Evolutionary conservation across 202 grass and related monocot species (phyloP).

Genomic region (Setaria italica): DNA sequence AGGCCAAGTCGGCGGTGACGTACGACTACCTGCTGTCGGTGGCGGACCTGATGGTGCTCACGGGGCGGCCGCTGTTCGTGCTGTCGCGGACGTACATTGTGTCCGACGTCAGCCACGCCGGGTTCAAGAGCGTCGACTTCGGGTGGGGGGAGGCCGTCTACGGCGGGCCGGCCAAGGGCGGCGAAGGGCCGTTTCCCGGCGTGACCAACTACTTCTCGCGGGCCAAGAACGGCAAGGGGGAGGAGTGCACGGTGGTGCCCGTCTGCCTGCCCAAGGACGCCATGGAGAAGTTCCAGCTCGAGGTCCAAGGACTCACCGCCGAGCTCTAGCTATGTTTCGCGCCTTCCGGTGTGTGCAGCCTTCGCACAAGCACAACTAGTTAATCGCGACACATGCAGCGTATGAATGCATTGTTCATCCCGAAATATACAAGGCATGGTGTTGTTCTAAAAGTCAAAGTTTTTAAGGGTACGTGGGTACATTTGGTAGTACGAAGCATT

Average conservation of each 20-base stretch:
- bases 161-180: conserved; percentile 66
- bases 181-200: conserved; percentile 53
- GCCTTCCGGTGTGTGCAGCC: too few species aligned
- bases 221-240: conserved; percentile 60
- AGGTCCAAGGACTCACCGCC: conserved; percentile 49
- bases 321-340: conserved; percentile 20
- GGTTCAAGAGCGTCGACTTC: conserved; percentile 77
- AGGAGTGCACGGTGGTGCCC: conserved; percentile 61
- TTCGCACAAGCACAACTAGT: too few species aligned
- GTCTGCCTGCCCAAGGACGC: conserved; percentile 60
- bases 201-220: conserved; percentile 61
- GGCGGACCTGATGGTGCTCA: conserved; percentile 65
- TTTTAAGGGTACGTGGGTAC: too few species aligned
- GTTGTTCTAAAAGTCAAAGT: too few species aligned
- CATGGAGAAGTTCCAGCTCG: conserved; percentile 70
- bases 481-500: too few species aligned
- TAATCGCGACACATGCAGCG: too few species aligned
- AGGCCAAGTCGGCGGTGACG: conserved; percentile 59
- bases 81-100: conserved; percentile 64
- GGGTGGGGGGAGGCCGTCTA: conserved; percentile 73
- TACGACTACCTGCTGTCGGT: conserved; percentile 74
- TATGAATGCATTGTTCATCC: too few species aligned
- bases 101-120: conserved; percentile 65
- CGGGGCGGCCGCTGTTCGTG: conserved; percentile 44
- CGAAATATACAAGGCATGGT: too few species aligned